phyloP scores from a whole-genome alignment of 1,139 yeast species.

The Dujonia santamariae region DNA sequence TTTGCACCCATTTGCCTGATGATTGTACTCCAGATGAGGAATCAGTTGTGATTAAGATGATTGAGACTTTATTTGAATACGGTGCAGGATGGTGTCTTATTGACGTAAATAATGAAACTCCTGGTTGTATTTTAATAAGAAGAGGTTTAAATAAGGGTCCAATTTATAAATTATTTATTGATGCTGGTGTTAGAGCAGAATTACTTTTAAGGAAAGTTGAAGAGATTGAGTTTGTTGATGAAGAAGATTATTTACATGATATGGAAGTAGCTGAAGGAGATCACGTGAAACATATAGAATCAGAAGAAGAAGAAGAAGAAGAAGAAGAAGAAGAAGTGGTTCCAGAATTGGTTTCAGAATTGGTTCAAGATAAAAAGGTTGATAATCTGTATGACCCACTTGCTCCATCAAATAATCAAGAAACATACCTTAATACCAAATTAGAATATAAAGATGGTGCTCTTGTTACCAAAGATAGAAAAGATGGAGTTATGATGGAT shows the following conservation, averaged over 20 bases:
- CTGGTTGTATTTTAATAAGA: constrained; percentile 67
- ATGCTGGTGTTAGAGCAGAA: constrained; percentile 92
- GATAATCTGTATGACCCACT: constrained; percentile 5
- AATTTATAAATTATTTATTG: constrained; percentile 57
- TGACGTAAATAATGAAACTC: constrained; percentile 66
- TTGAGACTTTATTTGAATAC: constrained; percentile 65
- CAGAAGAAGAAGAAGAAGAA: background rate
- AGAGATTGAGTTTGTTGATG: constrained; percentile 51
- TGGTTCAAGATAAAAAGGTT: constrained; percentile 11
- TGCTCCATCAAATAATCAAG: constrained; percentile 65
- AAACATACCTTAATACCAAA: constrained; percentile 62
- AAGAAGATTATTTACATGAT: constrained; percentile 9
- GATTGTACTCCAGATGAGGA: constrained; percentile 44
- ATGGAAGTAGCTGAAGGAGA: constrained; percentile 10
- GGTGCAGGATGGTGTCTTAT: constrained; percentile 91
- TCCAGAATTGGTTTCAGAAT: background rate
- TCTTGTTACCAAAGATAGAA: constrained; percentile 64
- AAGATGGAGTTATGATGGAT: constrained; percentile 97
- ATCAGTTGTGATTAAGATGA: constrained; percentile 49
- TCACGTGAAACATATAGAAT: background rate
- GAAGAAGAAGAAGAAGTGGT: constrained; percentile 14
- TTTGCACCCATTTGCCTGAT: constrained; percentile 51
- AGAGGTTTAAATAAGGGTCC: constrained; percentile 43
- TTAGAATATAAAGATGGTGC: constrained; percentile 71
- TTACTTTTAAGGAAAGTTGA: constrained; percentile 69